Evolutionary conservation across 192 early-diverging fungal species (phyloP).

Genomic region (Rhizophagus sp.): DNA sequence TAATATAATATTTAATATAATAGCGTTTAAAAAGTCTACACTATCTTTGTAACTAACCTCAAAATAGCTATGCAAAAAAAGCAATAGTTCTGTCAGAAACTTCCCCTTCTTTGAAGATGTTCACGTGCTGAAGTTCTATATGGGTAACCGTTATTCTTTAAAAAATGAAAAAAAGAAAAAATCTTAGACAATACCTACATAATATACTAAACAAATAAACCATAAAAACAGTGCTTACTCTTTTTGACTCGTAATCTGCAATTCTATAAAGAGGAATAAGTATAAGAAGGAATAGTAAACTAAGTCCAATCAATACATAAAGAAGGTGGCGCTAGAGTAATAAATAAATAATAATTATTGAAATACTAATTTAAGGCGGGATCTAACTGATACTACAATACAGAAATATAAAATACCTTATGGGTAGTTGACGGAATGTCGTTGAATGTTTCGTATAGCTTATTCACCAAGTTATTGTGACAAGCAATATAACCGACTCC

Average conservation of each 20-base stretch:
- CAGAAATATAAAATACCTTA: constrained; percentile 23
- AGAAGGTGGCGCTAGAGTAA: constrained; percentile 39
- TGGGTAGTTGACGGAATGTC: constrained; percentile 34
- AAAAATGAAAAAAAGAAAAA: background rate
- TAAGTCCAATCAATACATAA: constrained; percentile 42
- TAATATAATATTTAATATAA: too few species aligned
- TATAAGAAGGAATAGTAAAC: constrained; percentile 44
- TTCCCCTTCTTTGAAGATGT: constrained; percentile 48
- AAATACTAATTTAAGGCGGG: too few species aligned
- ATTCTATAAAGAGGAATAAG: constrained; percentile 48
- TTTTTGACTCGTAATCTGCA: constrained; percentile 48
- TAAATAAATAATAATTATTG: background rate
- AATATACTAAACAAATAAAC: background rate
- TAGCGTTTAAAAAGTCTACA: background rate
- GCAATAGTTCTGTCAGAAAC: constrained; percentile 35
- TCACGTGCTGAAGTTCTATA: constrained; percentile 50
- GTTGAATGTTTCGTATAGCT: constrained; percentile 29
- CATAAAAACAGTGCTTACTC: constrained; percentile 28
- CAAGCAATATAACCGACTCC: constrained; percentile 33
- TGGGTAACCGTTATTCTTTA: constrained; percentile 49
- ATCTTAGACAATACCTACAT: too few species aligned
- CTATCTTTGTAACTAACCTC: background rate
- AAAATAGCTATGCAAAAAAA: background rate
- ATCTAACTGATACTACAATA: too few species aligned
- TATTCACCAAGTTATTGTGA: constrained; percentile 28